These are phyloP conservation scores for Podila epicladia DNA, from an alignment of 192 early-diverging fungal genomes.

Conservation along the genomic window DNA sequence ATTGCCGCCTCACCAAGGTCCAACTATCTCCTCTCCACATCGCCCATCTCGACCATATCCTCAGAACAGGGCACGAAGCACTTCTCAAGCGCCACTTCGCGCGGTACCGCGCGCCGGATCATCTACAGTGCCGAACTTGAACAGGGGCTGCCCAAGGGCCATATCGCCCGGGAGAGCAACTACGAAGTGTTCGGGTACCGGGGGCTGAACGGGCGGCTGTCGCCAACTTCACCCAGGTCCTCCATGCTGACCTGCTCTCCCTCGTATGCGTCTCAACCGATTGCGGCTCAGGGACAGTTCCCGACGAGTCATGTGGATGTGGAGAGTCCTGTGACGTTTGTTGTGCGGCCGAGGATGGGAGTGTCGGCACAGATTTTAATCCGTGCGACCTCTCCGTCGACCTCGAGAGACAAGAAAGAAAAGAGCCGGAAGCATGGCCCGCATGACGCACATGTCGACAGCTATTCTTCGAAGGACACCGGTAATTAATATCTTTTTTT, in stretches of 20 bases:
- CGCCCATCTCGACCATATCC: background rate
- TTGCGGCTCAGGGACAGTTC: background rate
- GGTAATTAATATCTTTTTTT: too few relatives aligned
- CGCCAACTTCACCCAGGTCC: background rate
- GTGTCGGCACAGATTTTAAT: background rate
- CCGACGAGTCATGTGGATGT: background rate
- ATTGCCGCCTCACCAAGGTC: background rate
- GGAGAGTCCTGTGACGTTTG: background rate
- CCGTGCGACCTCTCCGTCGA: background rate
- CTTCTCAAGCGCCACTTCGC: constrained; percentile 3
- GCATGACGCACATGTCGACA: too few relatives aligned
- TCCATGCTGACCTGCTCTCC: background rate
- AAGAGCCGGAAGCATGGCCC: background rate
- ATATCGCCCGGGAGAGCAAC: background rate
- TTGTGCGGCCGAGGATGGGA: background rate
- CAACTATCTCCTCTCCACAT: background rate
- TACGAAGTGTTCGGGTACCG: constrained; percentile 6
- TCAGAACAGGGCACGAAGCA: constrained; percentile 1
- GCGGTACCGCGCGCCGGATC: constrained; percentile 19
- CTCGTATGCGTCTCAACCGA: background rate
- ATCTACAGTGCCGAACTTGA: constrained; percentile 7
- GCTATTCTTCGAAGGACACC: too few relatives aligned
- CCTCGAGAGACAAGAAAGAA: background rate
- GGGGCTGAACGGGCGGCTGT: background rate
- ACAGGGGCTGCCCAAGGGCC: background rate